These are phyloP conservation scores for Colletotrichum cuscutae DNA, from an alignment of 2,329 filamentous ascomycete species.

Conservation along the genomic window DNA sequence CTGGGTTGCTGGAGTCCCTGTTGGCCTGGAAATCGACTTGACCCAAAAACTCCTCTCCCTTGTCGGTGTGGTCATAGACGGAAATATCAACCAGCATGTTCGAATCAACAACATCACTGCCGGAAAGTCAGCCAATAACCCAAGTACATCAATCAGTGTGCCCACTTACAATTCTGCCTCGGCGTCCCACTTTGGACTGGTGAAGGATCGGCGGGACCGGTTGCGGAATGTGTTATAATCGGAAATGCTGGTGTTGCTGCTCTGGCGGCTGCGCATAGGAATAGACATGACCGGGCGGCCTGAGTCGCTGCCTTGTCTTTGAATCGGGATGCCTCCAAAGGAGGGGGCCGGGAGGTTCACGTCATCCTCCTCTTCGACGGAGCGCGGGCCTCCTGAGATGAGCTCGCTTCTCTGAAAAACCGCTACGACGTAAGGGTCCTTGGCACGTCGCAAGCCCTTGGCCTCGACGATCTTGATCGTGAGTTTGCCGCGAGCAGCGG, in stretches of 20 bases:
- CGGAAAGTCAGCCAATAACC: constrained; percentile 9
- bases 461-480: constrained; percentile 90
- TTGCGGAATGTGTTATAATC: constrained; percentile 72
- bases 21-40: constrained; percentile 84
- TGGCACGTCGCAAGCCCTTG: constrained; percentile 81
- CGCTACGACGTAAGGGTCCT: constrained; percentile 93
- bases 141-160: constrained; percentile 36
- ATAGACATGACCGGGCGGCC: constrained; percentile 89
- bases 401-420: constrained; percentile 98
- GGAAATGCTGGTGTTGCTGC: constrained; percentile 88
- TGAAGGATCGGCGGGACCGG: constrained; percentile 70
- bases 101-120: constrained; percentile 90
- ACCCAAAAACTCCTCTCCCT: constrained; percentile 90
- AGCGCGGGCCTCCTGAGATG: constrained; percentile 86
- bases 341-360: constrained; percentile 56
- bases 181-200: constrained; percentile 94
- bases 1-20: constrained; percentile 72
- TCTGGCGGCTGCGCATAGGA: constrained; percentile 95
- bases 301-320: constrained; percentile 81
- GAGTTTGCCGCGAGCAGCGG: constrained; percentile 84
- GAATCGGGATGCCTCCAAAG: constrained; percentile 68
- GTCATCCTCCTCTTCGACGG: constrained; percentile 70
- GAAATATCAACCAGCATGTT: constrained; percentile 93
- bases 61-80: constrained; percentile 84
- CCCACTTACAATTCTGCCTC: constrained; percentile 89